phyloP scores from a whole-genome alignment of 768 basidiomycete genomes.

The Boletellus ananiceps region DNA sequence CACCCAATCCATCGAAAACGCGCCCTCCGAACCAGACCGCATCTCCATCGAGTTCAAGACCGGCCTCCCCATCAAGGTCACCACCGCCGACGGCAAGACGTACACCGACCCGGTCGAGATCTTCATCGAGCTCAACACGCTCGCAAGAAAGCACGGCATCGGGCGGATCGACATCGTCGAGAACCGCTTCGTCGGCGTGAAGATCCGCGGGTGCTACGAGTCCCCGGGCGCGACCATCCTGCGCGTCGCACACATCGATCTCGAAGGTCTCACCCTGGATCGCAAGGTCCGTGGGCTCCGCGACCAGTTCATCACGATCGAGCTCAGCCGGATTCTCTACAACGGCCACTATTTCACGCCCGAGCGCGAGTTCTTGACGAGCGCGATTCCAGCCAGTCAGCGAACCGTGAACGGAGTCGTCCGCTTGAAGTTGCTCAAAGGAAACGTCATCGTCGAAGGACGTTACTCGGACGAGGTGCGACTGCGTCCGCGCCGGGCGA shows the following conservation, averaged over 20 bases:
- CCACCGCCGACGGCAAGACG: conserved; percentile 47
- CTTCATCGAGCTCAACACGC: conserved; percentile 85
- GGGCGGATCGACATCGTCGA: conserved; percentile 99
- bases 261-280: conserved; percentile 97
- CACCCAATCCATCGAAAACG: conserved; percentile 75
- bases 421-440: conserved; percentile 89
- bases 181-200: conserved; percentile 99
- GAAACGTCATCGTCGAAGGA: conserved; percentile 92
- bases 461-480: conserved; percentile 78
- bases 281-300: conserved; percentile 92
- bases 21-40: conserved; percentile 73
- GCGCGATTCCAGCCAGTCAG: conserved; percentile 90
- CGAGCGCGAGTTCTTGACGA: conserved; percentile 91
- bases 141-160: conserved; percentile 92
- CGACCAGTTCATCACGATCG: conserved; percentile 92
- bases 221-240: conserved; percentile 95
- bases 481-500: neutral
- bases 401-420: conserved; percentile 94
- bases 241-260: conserved; percentile 89
- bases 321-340: conserved; percentile 88
- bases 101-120: conserved; percentile 94
- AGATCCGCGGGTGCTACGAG: conserved; percentile 99
- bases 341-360: conserved; percentile 99
- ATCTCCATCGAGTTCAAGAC: conserved; percentile 81
- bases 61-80: conserved; percentile 86